Evolutionary conservation across 148 eudicot species (phyloP), one percentile per base, ranked within the genome.

Genomic region (Vaccinium corymbosum): DNA sequence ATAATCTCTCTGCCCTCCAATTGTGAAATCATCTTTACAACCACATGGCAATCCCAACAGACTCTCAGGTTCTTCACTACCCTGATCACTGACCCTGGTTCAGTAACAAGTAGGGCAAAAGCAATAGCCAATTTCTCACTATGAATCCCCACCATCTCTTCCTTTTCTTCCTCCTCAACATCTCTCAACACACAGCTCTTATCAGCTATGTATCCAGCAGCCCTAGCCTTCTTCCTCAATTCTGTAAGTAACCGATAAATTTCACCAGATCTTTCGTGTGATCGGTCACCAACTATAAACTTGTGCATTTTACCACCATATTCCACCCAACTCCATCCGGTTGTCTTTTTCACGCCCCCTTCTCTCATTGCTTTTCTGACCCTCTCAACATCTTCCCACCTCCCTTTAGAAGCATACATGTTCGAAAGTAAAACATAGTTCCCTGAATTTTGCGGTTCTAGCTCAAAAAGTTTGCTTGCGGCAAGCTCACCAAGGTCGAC

Each of bases 161-260:
- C 94, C 83, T 90, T 92, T 80, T 93, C 96, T 86, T 93, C 96
- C 61, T 89, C 93, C 87, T 93, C 96, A 17, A 92, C 84, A 79
- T 93, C 96, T 76, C 88, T 86, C 79, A 93, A 79, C 9, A 74
- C 92, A 78, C 89, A 89, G 84, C 88, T 86, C 80, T 88, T 89
- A 83, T 93, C 94, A 77, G 88, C 90, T 48, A 82, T 56, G 70
- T 92, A 93, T 49, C 96, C 96, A 53, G 85, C 88, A 72, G 48
- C 79, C 85, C 59, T 88, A 92, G 91, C 83, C 82, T 87, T 90
- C 83, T 83, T 84, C 81, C 85, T 89, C 35, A 92, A 13, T 84
- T 90, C 91, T 14, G 84, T 81, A 83, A 93, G 79, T 15, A 84
- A 22, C 8, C 35, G 50, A 82, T 93, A 91, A 53, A 93, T 91